These are phyloP conservation scores for Lactifluus subvellereus DNA, from an alignment of 768 basidiomycete species.

Conservation along the genomic window DNA sequence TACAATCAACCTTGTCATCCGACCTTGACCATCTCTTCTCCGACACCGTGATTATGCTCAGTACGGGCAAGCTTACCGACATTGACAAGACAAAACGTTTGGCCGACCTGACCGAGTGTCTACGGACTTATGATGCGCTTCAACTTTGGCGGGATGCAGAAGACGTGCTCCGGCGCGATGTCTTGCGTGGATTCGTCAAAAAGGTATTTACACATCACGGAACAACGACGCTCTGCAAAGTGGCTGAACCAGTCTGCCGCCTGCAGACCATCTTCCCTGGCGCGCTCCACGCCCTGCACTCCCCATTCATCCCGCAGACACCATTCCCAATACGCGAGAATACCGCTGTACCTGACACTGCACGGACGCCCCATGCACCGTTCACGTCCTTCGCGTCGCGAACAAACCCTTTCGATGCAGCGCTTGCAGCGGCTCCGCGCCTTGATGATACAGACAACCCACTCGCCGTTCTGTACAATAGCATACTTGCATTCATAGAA, in stretches of 20 bases:
- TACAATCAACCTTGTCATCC: slow-evolving; percentile 77
- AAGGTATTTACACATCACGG: slow-evolving; percentile 44
- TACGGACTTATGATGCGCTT: slow-evolving; percentile 73
- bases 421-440: slow-evolving; percentile 39
- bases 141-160: slow-evolving; percentile 85
- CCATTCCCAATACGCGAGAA: slow-evolving; percentile 42
- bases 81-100: slow-evolving; percentile 57
- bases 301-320: slow-evolving; percentile 73
- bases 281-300: slow-evolving; percentile 60
- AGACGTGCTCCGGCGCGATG: slow-evolving; percentile 67
- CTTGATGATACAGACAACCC: slow-evolving; percentile 63
- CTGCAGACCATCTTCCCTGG: slow-evolving; percentile 68
- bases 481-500: slow-evolving; percentile 74
- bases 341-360: slow-evolving; percentile 35
- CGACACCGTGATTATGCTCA: slow-evolving; percentile 48
- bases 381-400: slow-evolving; percentile 44
- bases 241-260: background rate
- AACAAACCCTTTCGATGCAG: slow-evolving; percentile 37
- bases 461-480: slow-evolving; percentile 74
- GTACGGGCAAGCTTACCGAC: slow-evolving; percentile 48
- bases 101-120: slow-evolving; percentile 69
- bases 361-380: slow-evolving; percentile 50
- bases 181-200: slow-evolving; percentile 70
- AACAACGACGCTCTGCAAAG: background rate
- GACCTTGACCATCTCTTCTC: slow-evolving; percentile 84